Conservation (phyloP, 495 filamentous ascomycete genomes). For the Trichocladium antarcticum region DNA sequence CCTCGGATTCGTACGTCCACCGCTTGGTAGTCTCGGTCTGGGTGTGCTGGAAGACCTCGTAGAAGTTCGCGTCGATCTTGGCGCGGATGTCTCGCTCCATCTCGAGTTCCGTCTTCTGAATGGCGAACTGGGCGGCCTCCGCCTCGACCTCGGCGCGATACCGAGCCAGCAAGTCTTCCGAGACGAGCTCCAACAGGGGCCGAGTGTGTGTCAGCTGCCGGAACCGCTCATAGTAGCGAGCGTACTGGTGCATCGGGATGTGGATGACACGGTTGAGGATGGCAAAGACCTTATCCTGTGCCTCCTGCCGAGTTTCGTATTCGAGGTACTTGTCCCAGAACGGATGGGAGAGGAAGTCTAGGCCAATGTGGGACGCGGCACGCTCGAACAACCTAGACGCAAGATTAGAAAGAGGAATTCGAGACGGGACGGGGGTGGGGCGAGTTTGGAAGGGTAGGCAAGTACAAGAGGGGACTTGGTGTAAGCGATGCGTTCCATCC, state of each 20-base stretch:
- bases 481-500: constrained; percentile 40
- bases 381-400: constrained; percentile 77
- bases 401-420: constrained; percentile 43
- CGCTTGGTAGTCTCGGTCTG: constrained; percentile 85
- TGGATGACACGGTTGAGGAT: constrained; percentile 78
- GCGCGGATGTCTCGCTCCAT: constrained; percentile 72
- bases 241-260: constrained; percentile 95
- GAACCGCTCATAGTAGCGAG: constrained; percentile 88
- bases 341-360: constrained; percentile 87
- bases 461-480: constrained; percentile 49
- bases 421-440: constrained; percentile 27
- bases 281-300: constrained; percentile 73
- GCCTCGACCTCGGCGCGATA: constrained; percentile 61
- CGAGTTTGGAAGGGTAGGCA: constrained; percentile 39
- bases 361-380: constrained; percentile 69
- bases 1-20: constrained; percentile 89
- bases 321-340: constrained; percentile 99
- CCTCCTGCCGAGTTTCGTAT: constrained; percentile 83
- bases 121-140: constrained; percentile 37
- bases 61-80: constrained; percentile 67
- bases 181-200: constrained; percentile 61
- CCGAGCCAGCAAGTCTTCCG: constrained; percentile 53
- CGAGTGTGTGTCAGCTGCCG: constrained; percentile 63
- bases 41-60: constrained; percentile 69
- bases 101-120: constrained; percentile 53